Conservation (phyloP, 345 rosid genomes). For the Eucalyptus camaldulensis region DNA sequence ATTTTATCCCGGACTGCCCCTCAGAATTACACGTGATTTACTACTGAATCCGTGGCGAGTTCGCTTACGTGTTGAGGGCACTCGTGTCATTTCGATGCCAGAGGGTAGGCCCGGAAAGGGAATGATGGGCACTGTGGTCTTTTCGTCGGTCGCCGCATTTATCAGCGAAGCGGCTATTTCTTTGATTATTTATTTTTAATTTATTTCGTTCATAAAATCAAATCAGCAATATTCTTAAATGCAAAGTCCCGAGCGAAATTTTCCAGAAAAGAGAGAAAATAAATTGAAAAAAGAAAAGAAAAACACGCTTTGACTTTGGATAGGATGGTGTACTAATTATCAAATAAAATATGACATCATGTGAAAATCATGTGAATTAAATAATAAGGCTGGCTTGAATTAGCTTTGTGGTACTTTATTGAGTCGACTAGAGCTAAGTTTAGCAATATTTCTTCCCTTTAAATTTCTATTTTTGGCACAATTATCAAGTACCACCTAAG, state of each 20-base stretch:
- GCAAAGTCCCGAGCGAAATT: background rate
- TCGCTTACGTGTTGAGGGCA: background rate
- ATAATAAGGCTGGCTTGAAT: background rate
- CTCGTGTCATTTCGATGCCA: background rate
- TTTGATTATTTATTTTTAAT: background rate
- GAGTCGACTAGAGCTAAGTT: background rate
- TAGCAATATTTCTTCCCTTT: background rate
- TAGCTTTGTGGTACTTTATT: background rate
- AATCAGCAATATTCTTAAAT: background rate
- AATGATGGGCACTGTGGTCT: background rate
- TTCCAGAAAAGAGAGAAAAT: background rate
- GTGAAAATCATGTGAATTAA: background rate
- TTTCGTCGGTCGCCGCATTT: background rate
- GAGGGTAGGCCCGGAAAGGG: background rate
- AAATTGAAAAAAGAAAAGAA: background rate
- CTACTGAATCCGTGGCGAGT: background rate
- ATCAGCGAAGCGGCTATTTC: background rate
- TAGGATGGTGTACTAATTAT: background rate
- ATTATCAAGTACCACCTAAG: background rate
- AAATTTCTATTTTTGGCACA: background rate
- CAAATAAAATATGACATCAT: background rate
- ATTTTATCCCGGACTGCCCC: background rate
- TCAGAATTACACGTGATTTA: background rate
- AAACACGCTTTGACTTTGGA: background rate
- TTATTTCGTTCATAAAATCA: background rate